Evolutionary conservation across 495 filamentous ascomycete species (phyloP).

Genomic region (Talaromyces thailandensis): DNA sequence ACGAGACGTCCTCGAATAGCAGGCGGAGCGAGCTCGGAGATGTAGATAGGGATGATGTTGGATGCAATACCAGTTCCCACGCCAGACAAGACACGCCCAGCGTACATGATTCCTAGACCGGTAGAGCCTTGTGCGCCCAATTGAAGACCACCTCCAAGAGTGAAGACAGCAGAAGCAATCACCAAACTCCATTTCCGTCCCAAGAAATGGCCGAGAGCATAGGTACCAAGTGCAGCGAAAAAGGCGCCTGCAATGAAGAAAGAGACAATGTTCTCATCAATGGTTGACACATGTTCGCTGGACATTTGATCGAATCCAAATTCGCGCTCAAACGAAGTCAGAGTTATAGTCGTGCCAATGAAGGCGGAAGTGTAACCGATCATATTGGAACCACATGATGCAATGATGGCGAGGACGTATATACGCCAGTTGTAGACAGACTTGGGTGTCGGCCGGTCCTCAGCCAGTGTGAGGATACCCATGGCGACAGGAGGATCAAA

Average conservation of each 20-base stretch:
- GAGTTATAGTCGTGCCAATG: conserved; percentile 58
- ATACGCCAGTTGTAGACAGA: conserved; percentile 72
- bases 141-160: conserved; percentile 56
- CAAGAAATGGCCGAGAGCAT: conserved; percentile 44
- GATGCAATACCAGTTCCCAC: conserved; percentile 69
- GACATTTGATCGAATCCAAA: conserved; percentile 43
- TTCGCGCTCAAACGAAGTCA: conserved; percentile 49
- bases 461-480: conserved; percentile 49
- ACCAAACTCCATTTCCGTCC: conserved; percentile 49
- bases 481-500: conserved; percentile 23
- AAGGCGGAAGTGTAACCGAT: conserved; percentile 66
- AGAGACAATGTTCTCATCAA: conserved; percentile 60
- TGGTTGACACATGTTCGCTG: conserved; percentile 27
- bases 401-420: conserved; percentile 51
- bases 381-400: conserved; percentile 62
- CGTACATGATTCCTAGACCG: conserved; percentile 56
- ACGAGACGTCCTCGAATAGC: conserved; percentile 73
- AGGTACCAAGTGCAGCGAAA: conserved; percentile 57
- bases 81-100: conserved; percentile 62
- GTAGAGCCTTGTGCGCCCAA: conserved; percentile 46
- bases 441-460: conserved; percentile 56
- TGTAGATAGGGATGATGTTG: conserved; percentile 68
- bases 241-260: conserved; percentile 62
- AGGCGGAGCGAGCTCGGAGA: conserved; percentile 69
- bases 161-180: conserved; percentile 46